phyloP scores from a whole-genome alignment of 1,284 basidiomycete species.

The Boletus mariae region DNA sequence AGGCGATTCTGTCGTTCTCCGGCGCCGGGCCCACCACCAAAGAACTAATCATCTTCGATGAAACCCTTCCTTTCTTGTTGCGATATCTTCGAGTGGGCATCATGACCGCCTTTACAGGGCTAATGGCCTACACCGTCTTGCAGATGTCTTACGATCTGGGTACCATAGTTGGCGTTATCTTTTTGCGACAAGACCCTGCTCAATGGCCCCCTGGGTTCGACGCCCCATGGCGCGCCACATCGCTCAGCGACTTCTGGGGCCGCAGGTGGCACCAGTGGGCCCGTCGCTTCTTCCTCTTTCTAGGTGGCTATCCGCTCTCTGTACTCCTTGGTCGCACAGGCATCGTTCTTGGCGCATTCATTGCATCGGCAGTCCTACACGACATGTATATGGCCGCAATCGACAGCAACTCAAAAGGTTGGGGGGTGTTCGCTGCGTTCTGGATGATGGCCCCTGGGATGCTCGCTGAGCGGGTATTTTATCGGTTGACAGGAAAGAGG shows the following conservation, averaged over 20 bases:
- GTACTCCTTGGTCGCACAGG: constrained; percentile 41
- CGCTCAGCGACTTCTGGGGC: constrained; percentile 41
- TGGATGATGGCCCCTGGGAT: constrained; percentile 50
- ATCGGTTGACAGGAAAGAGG: constrained; percentile 31
- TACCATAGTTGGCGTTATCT: background rate
- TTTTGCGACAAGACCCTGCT: background rate
- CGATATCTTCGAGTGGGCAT: background rate
- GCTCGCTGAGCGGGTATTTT: constrained; percentile 39
- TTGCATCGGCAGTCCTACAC: constrained; percentile 14
- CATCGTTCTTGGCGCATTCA: constrained; percentile 49
- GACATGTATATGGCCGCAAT: background rate
- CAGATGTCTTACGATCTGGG: background rate
- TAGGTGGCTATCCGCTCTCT: constrained; percentile 35
- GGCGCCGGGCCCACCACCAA: background rate
- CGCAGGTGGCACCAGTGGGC: constrained; percentile 42
- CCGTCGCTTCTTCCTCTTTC: constrained; percentile 32
- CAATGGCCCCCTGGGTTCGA: constrained; percentile 39
- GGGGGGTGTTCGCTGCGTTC: constrained; percentile 46
- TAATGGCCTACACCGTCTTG: background rate
- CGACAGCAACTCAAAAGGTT: constrained; percentile 36
- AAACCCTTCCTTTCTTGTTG: background rate
- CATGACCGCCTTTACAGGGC: background rate
- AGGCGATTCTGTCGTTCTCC: background rate
- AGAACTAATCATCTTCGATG: background rate
- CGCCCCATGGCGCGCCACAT: constrained; percentile 36